phyloP scores from a whole-genome alignment of 2,329 filamentous ascomycete genomes.

The Juglanconis sp. region DNA sequence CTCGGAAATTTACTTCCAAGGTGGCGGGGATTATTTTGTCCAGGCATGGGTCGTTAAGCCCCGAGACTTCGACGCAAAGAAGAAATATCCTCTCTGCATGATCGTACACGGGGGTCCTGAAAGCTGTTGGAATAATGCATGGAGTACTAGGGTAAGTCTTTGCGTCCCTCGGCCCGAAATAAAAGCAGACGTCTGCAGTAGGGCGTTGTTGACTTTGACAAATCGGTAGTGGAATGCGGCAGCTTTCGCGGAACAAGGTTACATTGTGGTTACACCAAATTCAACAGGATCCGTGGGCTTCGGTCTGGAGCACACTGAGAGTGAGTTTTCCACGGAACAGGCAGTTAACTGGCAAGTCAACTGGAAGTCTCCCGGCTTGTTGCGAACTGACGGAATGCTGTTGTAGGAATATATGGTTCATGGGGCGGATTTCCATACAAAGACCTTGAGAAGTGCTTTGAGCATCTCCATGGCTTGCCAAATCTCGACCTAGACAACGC shows the following conservation, averaged over 20 bases:
- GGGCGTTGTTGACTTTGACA: not conserved
- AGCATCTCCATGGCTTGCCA: slow-evolving; percentile 47
- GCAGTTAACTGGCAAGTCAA: not conserved
- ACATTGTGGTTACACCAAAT: slow-evolving; percentile 57
- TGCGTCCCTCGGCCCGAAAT: not conserved
- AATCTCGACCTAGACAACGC: slow-evolving; percentile 53
- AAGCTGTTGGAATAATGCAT: slow-evolving; percentile 49
- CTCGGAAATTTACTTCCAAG: slow-evolving; percentile 39
- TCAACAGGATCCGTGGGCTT: slow-evolving; percentile 57
- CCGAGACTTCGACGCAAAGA: slow-evolving; percentile 32
- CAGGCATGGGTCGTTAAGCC: slow-evolving; percentile 40
- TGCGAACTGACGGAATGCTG: slow-evolving; percentile 19
- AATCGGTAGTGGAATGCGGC: slow-evolving; percentile 46
- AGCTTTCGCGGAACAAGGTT: slow-evolving; percentile 59
- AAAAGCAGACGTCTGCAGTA: not conserved
- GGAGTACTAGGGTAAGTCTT: slow-evolving; percentile 41
- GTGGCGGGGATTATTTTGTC: slow-evolving; percentile 31
- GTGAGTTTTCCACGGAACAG: not conserved
- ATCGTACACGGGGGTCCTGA: slow-evolving; percentile 40
- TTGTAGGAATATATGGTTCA: slow-evolving; percentile 40
- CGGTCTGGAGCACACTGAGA: slow-evolving; percentile 37
- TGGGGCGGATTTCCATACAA: slow-evolving; percentile 55
- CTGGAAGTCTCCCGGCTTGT: slow-evolving; percentile 20
- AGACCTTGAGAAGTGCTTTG: slow-evolving; percentile 53
- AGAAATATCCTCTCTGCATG: slow-evolving; percentile 36